Evolutionary conservation across 441 rosid genomes (phyloP).

Genomic region (Pelargonium cotyledonis): DNA sequence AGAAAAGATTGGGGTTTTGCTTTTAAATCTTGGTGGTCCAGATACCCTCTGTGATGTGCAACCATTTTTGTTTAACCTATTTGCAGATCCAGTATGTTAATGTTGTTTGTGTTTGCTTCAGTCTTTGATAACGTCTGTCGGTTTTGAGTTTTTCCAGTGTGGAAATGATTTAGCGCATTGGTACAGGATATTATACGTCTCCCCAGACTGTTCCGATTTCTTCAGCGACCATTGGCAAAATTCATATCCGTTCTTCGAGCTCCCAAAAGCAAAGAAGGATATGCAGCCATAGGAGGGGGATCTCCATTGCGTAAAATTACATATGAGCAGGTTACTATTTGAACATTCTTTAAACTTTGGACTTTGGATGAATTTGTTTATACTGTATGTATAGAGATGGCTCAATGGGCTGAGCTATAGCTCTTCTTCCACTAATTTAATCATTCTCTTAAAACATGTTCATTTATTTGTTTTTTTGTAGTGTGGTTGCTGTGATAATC

Average conservation of each 20-base stretch:
- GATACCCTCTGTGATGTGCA: conserved; percentile 87
- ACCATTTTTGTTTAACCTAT: conserved; percentile 80
- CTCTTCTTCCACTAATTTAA: not conserved
- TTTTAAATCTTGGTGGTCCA: conserved; percentile 92
- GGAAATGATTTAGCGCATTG: conserved; percentile 12
- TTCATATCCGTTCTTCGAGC: conserved; percentile 79
- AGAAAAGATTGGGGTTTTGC: conserved; percentile 62
- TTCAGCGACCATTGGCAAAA: conserved; percentile 68
- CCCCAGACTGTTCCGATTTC: conserved; percentile 75
- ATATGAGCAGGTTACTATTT: conserved; percentile 56
- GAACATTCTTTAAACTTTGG: not conserved
- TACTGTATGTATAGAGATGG: too few relatives aligned
- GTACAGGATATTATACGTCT: conserved; percentile 78
- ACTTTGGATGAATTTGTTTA: not conserved
- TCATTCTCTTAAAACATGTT: not conserved
- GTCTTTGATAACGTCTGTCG: not conserved
- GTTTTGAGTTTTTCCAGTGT: not conserved
- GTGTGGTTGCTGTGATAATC: not conserved
- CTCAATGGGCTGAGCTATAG: not conserved
- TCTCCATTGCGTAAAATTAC: conserved; percentile 88
- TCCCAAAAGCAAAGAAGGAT: conserved; percentile 86
- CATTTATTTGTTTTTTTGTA: not conserved
- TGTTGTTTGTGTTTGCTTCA: not conserved
- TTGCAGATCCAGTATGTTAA: conserved; percentile 85
- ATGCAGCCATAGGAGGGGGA: conserved; percentile 96